These are phyloP conservation scores for Kluyveromyces marxianus DNA, from an alignment of 1,139 yeast genomes.

Conservation along the genomic window DNA sequence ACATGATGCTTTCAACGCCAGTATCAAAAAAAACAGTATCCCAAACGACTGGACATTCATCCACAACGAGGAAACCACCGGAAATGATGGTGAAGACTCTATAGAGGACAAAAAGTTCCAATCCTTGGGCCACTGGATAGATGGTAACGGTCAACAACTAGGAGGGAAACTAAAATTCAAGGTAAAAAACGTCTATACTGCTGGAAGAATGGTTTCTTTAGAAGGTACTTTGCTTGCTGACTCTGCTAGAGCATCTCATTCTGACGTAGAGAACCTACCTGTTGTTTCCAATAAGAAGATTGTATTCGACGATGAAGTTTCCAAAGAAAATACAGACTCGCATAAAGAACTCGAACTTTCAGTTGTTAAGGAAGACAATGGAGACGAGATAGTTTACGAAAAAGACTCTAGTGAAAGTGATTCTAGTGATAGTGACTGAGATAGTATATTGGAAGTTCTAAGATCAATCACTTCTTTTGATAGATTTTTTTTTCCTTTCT, in stretches of 20 bases:
- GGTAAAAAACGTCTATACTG: conserved; percentile 62
- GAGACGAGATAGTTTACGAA: conserved; percentile 30
- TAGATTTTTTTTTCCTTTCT: no score
- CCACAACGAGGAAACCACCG: conserved; percentile 51
- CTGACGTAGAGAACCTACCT: conserved; percentile 32
- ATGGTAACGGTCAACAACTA: conserved; percentile 59
- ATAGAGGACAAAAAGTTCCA: conserved; percentile 23
- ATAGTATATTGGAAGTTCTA: neutral
- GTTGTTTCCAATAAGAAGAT: conserved; percentile 37
- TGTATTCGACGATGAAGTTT: conserved; percentile 34
- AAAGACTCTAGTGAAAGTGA: conserved; percentile 27
- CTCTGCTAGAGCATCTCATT: conserved; percentile 15
- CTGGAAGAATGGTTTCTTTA: conserved; percentile 75
- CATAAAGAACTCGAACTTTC: conserved; percentile 30
- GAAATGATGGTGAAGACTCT: conserved; percentile 18
- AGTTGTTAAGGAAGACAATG: conserved; percentile 27
- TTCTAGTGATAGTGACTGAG: conserved; percentile 24
- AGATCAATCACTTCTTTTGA: no score
- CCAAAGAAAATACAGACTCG: conserved; percentile 30
- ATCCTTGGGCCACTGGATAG: conserved; percentile 83
- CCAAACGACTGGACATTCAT: conserved; percentile 80
- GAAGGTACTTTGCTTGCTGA: conserved; percentile 68
- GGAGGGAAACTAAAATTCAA: conserved; percentile 78
- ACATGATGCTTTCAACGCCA: conserved; percentile 91
- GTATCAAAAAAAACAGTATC: conserved; percentile 75